These are phyloP conservation scores for Eucalyptus erythrocorys DNA, from an alignment of 345 rosid species.

Conservation along the genomic window DNA sequence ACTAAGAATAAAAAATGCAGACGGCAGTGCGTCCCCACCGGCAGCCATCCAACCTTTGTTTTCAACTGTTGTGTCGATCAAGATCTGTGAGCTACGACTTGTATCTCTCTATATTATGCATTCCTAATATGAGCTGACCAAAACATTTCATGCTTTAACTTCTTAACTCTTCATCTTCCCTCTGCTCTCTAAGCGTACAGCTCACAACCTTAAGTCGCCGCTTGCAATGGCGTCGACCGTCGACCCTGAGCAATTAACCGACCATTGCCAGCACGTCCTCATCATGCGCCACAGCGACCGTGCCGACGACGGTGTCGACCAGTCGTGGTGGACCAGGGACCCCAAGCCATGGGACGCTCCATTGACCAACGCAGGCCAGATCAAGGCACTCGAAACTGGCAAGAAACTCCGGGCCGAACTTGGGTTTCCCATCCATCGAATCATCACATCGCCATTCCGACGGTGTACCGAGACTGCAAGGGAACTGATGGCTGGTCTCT, in stretches of 20 bases:
- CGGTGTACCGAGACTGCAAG: slow-evolving; percentile 72
- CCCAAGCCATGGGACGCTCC: slow-evolving; percentile 80
- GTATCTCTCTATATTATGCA: too few species aligned
- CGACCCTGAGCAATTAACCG: not conserved
- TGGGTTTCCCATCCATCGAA: slow-evolving; percentile 59
- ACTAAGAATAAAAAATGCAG: not conserved
- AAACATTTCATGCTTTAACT: not conserved
- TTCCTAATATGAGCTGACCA: too few species aligned
- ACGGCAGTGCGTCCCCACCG: not conserved
- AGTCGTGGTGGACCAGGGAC: slow-evolving; percentile 36
- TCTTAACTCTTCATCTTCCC: not conserved
- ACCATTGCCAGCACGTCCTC: slow-evolving; percentile 42
- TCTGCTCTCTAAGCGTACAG: not conserved
- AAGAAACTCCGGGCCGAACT: slow-evolving; percentile 31
- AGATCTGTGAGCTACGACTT: not conserved
- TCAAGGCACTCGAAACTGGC: slow-evolving; percentile 45
- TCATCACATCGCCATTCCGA: slow-evolving; percentile 70
- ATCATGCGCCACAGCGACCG: slow-evolving; percentile 92
- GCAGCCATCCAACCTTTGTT: not conserved
- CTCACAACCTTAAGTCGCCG: not conserved
- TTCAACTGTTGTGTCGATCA: too few species aligned
- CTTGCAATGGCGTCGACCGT: not conserved
- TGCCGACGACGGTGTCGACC: slow-evolving; percentile 38
- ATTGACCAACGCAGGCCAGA: slow-evolving; percentile 21
- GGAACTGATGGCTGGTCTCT: slow-evolving; percentile 44